These are phyloP conservation scores for Exsudoporus floridanus DNA, from an alignment of 1,284 basidiomycete species.

Conservation along the genomic window DNA sequence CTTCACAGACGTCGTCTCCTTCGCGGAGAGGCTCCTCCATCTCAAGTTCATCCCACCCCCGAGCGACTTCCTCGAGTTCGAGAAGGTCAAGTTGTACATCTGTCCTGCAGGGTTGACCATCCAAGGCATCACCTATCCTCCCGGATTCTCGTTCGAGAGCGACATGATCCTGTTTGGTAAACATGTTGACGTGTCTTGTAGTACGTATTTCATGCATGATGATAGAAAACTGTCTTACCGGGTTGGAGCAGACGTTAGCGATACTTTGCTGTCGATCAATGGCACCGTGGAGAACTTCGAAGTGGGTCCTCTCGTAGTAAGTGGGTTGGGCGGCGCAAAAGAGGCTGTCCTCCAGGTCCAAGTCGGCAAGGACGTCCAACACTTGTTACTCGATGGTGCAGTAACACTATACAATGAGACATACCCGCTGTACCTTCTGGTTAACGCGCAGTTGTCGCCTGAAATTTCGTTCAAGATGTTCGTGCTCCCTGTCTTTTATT, in stretches of 20 bases:
- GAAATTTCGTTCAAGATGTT: constrained; percentile 7
- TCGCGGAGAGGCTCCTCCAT: constrained; percentile 7
- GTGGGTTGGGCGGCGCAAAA: background rate
- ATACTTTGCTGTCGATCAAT: background rate
- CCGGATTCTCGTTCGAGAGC: constrained; percentile 10
- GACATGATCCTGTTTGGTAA: constrained; percentile 9
- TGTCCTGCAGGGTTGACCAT: background rate
- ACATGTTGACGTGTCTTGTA: constrained; percentile 1
- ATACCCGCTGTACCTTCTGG: constrained; percentile 1
- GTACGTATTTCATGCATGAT: background rate
- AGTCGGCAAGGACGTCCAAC: constrained; percentile 6
- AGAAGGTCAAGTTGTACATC: constrained; percentile 3
- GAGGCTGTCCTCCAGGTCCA: constrained; percentile 5
- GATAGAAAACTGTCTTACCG: background rate
- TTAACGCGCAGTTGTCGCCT: constrained; percentile 5
- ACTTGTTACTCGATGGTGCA: constrained; percentile 7
- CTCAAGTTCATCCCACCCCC: constrained; percentile 4
- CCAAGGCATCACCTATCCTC: constrained; percentile 4
- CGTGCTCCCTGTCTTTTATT: background rate
- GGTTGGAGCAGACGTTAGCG: background rate
- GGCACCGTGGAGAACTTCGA: constrained; percentile 4
- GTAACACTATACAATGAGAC: constrained; percentile 7
- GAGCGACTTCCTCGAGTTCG: constrained; percentile 9
- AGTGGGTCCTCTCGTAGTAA: constrained; percentile 8
- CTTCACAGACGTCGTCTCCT: constrained; percentile 7